Percentiles rank a stretch among this genome's conserved stretches.
Conservation (phyloP, 805 yeast species). For the Yamadazyma ubonensis region DNA sequence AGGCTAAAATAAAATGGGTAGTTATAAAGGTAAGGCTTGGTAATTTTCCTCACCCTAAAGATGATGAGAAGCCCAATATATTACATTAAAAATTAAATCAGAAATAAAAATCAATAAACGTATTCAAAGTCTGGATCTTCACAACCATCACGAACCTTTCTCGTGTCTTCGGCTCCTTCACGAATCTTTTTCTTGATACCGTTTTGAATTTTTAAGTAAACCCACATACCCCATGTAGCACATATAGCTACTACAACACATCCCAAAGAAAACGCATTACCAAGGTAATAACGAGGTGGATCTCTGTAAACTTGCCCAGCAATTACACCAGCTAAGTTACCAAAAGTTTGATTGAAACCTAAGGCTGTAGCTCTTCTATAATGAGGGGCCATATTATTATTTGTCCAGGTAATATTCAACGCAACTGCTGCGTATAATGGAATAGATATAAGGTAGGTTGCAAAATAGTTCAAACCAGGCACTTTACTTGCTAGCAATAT, state of each 20-base stretch:
- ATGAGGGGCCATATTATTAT: slow-evolving; percentile 40
- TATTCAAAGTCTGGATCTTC: slow-evolving; percentile 7
- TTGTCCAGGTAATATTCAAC: slow-evolving; percentile 44
- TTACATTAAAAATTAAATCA: slow-evolving; percentile 1
- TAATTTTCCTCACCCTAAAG: too few species aligned
- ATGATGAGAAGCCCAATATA: too few species aligned
- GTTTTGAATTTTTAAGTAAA: slow-evolving; percentile 3
- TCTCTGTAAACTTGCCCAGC: slow-evolving; percentile 43
- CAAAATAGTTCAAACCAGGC: slow-evolving; percentile 35
- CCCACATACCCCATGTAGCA: not conserved
- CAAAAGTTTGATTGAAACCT: slow-evolving; percentile 43
- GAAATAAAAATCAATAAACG: not conserved
- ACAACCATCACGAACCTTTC: slow-evolving; percentile 7
- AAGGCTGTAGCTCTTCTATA: slow-evolving; percentile 44
- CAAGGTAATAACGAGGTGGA: slow-evolving; percentile 36
- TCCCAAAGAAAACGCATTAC: slow-evolving; percentile 42
- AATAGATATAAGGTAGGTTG: slow-evolving; percentile 34
- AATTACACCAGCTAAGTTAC: slow-evolving; percentile 46
- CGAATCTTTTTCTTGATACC: not conserved
- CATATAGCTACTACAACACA: slow-evolving; percentile 18
- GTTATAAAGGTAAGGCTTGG: too few species aligned
- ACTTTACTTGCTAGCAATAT: slow-evolving; percentile 27
- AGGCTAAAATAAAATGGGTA: too few species aligned
- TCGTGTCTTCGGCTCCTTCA: slow-evolving; percentile 7
- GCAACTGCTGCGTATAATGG: slow-evolving; percentile 39